These are phyloP conservation scores for Casuarina cunninghamiana DNA, from an alignment of 306 rosid species.

Conservation along the genomic window DNA sequence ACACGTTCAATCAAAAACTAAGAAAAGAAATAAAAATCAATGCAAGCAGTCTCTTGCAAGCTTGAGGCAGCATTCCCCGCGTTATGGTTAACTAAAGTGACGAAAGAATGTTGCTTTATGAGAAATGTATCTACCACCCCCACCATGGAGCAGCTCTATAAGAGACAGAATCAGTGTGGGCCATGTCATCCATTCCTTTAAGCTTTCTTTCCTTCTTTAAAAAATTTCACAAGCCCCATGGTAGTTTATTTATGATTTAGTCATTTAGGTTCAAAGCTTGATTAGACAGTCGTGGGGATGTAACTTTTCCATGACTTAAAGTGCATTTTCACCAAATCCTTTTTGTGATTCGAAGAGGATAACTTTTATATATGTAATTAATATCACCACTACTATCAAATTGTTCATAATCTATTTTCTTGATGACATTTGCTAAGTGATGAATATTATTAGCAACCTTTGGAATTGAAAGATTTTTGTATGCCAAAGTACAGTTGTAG, in stretches of 20 bases:
- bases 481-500: slow-evolving; percentile 2
- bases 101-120: slow-evolving; percentile 27
- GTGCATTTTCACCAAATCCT: slow-evolving; percentile 32
- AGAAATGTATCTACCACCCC: slow-evolving; percentile 41
- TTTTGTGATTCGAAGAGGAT: slow-evolving; percentile 36
- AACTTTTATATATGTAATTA: neutral
- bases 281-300: slow-evolving; percentile 53
- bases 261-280: slow-evolving; percentile 33
- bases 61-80: slow-evolving; percentile 1
- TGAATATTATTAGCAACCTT: slow-evolving; percentile 18
- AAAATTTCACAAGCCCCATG: slow-evolving; percentile 14
- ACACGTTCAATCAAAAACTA: slow-evolving; percentile 20
- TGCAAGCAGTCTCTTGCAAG: slow-evolving; percentile 19
- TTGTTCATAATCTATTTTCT: slow-evolving; percentile 12
- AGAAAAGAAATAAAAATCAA: neutral
- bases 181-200: slow-evolving; percentile 41
- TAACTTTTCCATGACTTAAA: slow-evolving; percentile 47
- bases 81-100: slow-evolving; percentile 21
- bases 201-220: neutral
- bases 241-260: slow-evolving; percentile 8
- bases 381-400: slow-evolving; percentile 23
- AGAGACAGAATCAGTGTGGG: slow-evolving; percentile 50
- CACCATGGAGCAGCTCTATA: slow-evolving; percentile 35
- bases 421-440: slow-evolving; percentile 21
- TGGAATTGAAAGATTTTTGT: slow-evolving; percentile 15